These are phyloP conservation scores for Globisporangium cederbergense DNA, from an alignment of 352 stramenopile species.

Conservation along the genomic window DNA sequence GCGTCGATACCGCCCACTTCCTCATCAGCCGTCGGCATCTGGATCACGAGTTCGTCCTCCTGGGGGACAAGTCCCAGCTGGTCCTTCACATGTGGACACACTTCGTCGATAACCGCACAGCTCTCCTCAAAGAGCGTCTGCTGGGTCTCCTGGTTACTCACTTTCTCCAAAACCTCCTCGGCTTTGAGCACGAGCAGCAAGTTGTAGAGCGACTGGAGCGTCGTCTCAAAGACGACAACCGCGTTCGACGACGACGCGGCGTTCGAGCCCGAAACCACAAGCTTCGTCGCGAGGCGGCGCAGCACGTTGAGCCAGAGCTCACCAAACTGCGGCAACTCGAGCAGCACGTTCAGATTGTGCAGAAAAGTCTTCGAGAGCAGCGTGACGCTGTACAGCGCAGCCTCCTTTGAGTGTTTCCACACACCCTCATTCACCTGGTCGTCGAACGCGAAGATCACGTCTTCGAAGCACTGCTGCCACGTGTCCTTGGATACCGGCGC, in stretches of 20 bases:
- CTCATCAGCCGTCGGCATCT: not conserved
- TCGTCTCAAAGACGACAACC: constrained; percentile 80
- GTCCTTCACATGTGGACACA: constrained; percentile 76
- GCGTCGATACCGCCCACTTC: not conserved
- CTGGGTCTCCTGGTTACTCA: constrained; percentile 34
- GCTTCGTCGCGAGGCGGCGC: constrained; percentile 65
- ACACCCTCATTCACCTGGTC: constrained; percentile 67
- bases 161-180: constrained; percentile 65
- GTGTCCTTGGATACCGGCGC: constrained; percentile 65
- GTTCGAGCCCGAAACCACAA: constrained; percentile 32
- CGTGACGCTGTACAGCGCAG: constrained; percentile 77
- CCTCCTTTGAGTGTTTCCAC: constrained; percentile 56
- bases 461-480: constrained; percentile 82
- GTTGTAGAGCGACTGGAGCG: constrained; percentile 85
- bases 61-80: constrained; percentile 58
- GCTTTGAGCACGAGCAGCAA: constrained; percentile 79
- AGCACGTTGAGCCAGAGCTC: constrained; percentile 79
- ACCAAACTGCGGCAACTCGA: constrained; percentile 61
- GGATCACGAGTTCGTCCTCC: constrained; percentile 6
- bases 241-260: constrained; percentile 31
- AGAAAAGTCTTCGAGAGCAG: constrained; percentile 86
- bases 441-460: constrained; percentile 88
- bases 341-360: constrained; percentile 74
- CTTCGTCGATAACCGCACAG: constrained; percentile 62
- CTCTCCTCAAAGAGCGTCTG: constrained; percentile 68